Percentiles rank a stretch among this genome's conserved stretches.
These are phyloP conservation scores for Circinella umbellata DNA, from an alignment of 371 early-diverging fungal genomes.

Conservation along the genomic window DNA sequence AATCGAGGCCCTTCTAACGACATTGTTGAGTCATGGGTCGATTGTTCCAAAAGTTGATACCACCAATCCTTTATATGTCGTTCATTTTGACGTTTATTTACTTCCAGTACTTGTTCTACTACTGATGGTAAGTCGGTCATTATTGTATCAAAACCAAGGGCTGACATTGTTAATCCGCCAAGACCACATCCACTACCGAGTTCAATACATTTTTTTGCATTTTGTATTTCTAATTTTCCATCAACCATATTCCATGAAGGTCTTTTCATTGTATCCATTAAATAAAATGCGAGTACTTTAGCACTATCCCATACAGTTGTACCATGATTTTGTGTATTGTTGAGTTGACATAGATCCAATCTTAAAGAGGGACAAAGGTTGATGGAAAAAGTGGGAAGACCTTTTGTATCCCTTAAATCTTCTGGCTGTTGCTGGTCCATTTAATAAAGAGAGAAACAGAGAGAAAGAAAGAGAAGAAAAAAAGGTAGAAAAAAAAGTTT, in stretches of 20 bases:
- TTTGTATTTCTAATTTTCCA: constrained; percentile 19
- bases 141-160: constrained; percentile 37
- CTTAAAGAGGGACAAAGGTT: constrained; percentile 24
- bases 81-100: constrained; percentile 22
- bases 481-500: too few species aligned
- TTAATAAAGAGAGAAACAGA: too few species aligned
- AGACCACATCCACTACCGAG: constrained; percentile 49
- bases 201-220: constrained; percentile 36
- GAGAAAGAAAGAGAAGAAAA: too few species aligned
- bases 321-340: constrained; percentile 43
- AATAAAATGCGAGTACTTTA: constrained; percentile 34
- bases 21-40: constrained; percentile 7
- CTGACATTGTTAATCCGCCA: constrained; percentile 38
- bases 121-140: constrained; percentile 41
- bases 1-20: constrained; percentile 23
- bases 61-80: constrained; percentile 35
- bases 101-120: constrained; percentile 28
- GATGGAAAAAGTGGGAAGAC: constrained; percentile 30
- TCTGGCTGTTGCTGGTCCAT: constrained; percentile 8
- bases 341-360: constrained; percentile 33
- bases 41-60: constrained; percentile 26
- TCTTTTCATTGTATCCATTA: constrained; percentile 33
- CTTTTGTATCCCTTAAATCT: constrained; percentile 27
- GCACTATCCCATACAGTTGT: constrained; percentile 50
- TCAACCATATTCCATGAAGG: constrained; percentile 21